A percentile compares a stretch with the other conserved stretches of the same genome.
Conservation (phyloP, 257 asterid genomes). For the Solanum arcanum region DNA sequence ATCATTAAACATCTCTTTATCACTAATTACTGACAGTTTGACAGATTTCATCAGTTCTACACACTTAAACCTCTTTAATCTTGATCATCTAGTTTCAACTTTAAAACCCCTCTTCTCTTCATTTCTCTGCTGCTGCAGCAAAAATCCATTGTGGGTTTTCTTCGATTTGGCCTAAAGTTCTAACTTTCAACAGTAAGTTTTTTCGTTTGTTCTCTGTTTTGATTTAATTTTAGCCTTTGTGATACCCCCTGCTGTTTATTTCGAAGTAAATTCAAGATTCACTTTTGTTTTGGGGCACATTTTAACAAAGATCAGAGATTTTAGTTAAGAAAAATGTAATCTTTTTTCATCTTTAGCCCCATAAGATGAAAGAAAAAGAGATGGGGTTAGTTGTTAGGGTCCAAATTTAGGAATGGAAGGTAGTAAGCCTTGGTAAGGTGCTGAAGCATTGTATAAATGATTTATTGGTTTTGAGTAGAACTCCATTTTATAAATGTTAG, state of each 20-base stretch:
- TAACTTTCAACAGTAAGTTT: not conserved
- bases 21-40: not conserved
- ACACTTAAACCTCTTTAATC: not conserved
- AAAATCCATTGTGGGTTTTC: not conserved
- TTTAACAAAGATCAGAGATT: not conserved
- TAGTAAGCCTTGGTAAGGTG: not conserved
- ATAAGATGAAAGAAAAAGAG: not conserved
- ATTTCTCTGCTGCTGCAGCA: not conserved
- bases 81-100: not conserved
- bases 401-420: not conserved
- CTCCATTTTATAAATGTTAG: not conserved
- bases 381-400: not conserved
- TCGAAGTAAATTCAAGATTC: not conserved
- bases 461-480: not conserved
- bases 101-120: not conserved
- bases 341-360: not conserved
- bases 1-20: not conserved
- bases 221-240: not conserved
- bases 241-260: not conserved
- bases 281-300: not conserved
- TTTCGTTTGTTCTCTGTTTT: not conserved
- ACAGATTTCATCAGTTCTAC: not conserved
- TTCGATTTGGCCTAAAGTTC: not conserved
- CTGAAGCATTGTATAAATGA: not conserved
- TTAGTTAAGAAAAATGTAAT: not conserved